A percentile compares a stretch with the other conserved stretches of the same genome.
Evolutionary conservation across 805 yeast genomes (phyloP).

Genomic region (Yarrowia sp.): DNA sequence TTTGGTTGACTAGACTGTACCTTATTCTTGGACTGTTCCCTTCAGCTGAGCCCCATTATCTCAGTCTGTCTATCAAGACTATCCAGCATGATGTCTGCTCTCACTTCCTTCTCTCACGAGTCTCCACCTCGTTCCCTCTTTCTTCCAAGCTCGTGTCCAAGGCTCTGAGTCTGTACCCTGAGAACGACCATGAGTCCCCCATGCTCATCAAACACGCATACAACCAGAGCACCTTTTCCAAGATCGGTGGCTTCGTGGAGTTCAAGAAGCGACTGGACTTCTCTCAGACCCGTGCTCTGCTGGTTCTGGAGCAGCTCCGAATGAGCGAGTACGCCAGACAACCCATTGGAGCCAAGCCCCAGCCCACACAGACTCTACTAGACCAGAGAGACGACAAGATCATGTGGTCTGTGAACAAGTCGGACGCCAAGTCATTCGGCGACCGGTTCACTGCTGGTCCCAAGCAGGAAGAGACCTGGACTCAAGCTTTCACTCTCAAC

Average conservation of each 20-base stretch:
- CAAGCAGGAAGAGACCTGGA: conserved; percentile 46
- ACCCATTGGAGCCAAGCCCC: conserved; percentile 20
- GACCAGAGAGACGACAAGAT: conserved; percentile 67
- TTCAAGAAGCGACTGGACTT: conserved; percentile 49
- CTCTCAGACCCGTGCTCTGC: conserved; percentile 14
- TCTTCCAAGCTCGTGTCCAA: conserved; percentile 52
- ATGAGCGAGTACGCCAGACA: conserved; percentile 30
- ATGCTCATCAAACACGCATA: conserved; percentile 61
- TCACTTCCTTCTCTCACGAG: conserved; percentile 59
- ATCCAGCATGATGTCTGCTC: conserved; percentile 74
- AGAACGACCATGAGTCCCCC: conserved; percentile 60
- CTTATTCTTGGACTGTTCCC: conserved; percentile 62
- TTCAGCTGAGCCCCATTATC: conserved; percentile 60
- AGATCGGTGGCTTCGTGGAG: conserved; percentile 68
- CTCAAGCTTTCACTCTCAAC: conserved; percentile 52
- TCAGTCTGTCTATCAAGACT: conserved; percentile 67
- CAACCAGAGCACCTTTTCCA: conserved; percentile 66
- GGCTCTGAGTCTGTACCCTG: conserved; percentile 60
- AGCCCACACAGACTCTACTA: conserved; percentile 42
- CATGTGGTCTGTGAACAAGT: conserved; percentile 60
- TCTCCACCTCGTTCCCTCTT: conserved; percentile 57
- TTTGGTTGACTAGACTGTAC: conserved; percentile 75
- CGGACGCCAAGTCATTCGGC: conserved; percentile 46
- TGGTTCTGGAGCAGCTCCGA: conserved; percentile 25
- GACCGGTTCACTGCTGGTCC: conserved; percentile 47